phyloP scores from a whole-genome alignment of 306 rosid species.

The Cucumis cinereus region DNA sequence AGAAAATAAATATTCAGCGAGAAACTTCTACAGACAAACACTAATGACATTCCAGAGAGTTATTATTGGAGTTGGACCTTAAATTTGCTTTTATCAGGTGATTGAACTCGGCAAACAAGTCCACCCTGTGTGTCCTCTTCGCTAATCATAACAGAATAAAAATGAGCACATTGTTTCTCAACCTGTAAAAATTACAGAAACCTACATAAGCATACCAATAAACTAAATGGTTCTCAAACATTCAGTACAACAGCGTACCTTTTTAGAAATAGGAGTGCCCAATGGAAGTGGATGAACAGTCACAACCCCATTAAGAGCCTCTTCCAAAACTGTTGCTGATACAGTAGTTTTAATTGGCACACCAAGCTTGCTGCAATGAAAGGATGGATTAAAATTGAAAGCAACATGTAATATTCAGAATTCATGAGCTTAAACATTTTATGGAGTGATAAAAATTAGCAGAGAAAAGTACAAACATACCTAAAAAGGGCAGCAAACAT shows the following conservation, averaged over 20 bases:
- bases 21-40: background rate
- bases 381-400: background rate
- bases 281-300: slow-evolving; percentile 54
- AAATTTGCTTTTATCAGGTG: slow-evolving; percentile 93
- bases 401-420: background rate
- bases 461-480: slow-evolving; percentile 20
- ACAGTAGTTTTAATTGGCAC: slow-evolving; percentile 97
- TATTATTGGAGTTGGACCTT: slow-evolving; percentile 53
- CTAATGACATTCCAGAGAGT: background rate
- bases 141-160: slow-evolving; percentile 64
- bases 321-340: slow-evolving; percentile 88
- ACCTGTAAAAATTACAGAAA: slow-evolving; percentile 37
- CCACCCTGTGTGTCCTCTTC: slow-evolving; percentile 84
- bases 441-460: background rate
- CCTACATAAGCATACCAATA: background rate
- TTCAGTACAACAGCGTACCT: slow-evolving; percentile 28
- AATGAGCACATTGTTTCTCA: slow-evolving; percentile 97
- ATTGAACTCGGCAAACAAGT: slow-evolving; percentile 86
- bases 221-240: background rate
- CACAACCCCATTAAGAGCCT: slow-evolving; percentile 73
- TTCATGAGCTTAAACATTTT: background rate
- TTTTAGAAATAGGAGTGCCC: slow-evolving; percentile 54
- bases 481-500: slow-evolving; percentile 99
- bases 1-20: background rate
- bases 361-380: slow-evolving; percentile 75